Conservation (phyloP, 345 rosid species). For the Pelargonium nanum region DNA sequence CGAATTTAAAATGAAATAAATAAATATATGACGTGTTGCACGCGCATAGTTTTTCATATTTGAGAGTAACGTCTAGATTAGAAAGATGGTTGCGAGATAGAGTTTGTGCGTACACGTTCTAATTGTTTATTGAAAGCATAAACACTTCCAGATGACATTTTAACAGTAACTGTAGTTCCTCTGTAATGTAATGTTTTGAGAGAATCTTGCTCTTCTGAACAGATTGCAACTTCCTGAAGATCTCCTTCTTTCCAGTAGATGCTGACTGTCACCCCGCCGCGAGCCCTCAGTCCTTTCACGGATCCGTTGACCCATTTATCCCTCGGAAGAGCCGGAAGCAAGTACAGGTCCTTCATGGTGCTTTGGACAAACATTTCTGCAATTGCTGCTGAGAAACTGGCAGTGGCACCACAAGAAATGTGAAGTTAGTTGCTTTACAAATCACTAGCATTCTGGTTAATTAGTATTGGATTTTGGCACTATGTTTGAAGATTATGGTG, state of each 20-base stretch:
- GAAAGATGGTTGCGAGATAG: background rate
- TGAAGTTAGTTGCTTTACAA: too few species aligned
- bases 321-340: constrained; percentile 76
- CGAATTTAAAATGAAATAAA: too few species aligned
- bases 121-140: constrained; percentile 46
- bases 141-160: constrained; percentile 32
- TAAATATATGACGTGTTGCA: too few species aligned
- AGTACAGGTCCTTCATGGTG: constrained; percentile 48
- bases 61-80: background rate
- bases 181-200: constrained; percentile 38
- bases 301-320: constrained; percentile 71
- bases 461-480: too few species aligned
- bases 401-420: constrained; percentile 1
- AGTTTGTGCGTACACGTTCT: constrained; percentile 29
- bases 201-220: constrained; percentile 30
- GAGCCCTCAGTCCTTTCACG: constrained; percentile 71
- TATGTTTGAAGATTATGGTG: too few species aligned
- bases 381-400: constrained; percentile 63
- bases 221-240: constrained; percentile 53
- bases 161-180: constrained; percentile 29
- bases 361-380: constrained; percentile 90
- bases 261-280: constrained; percentile 57
- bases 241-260: constrained; percentile 68
- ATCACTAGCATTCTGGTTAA: background rate
- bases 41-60: too few species aligned